These are phyloP conservation scores for Fonsecaea pedrosoi DNA, from an alignment of 2,329 filamentous ascomycete genomes.

Conservation along the genomic window DNA sequence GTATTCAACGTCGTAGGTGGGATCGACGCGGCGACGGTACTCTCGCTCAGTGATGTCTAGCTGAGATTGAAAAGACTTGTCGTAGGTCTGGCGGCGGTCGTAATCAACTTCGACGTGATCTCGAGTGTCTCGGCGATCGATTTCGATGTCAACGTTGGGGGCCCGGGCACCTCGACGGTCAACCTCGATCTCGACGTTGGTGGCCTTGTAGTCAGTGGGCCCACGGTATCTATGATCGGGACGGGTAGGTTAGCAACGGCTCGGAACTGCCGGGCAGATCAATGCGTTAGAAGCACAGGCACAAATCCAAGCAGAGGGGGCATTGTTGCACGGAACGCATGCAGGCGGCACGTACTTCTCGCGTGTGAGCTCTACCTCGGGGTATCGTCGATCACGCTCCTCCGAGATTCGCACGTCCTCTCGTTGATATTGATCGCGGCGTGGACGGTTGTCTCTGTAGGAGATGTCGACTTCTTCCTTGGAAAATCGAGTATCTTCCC, in stretches of 20 bases:
- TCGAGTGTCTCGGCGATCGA: constrained; percentile 47
- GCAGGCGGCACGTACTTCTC: constrained; percentile 54
- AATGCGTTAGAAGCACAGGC: constrained; percentile 31
- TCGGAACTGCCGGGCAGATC: constrained; percentile 37
- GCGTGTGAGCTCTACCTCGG: constrained; percentile 59
- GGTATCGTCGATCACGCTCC: constrained; percentile 48
- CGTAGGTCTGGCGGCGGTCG: constrained; percentile 43
- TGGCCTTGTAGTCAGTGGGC: constrained; percentile 42
- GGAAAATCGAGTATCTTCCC: constrained; percentile 89
- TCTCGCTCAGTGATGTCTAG: constrained; percentile 64
- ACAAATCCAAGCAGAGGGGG: constrained; percentile 10
- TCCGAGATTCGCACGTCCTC: constrained; percentile 50
- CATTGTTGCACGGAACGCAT: constrained; percentile 37
- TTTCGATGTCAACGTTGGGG: constrained; percentile 51
- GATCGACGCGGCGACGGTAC: constrained; percentile 68
- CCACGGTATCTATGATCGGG: constrained; percentile 36
- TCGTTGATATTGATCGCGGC: constrained; percentile 58
- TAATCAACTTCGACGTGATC: constrained; percentile 32
- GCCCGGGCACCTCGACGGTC: constrained; percentile 45
- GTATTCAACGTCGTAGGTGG: constrained; percentile 59
- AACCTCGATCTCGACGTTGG: constrained; percentile 53
- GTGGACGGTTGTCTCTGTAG: constrained; percentile 75
- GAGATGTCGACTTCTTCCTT: constrained; percentile 81
- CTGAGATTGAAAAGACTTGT: constrained; percentile 55
- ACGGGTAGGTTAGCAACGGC: constrained; percentile 36